Percentiles rank a stretch among this genome's conserved stretches.
phyloP scores from a whole-genome alignment of 2,329 filamentous ascomycete species.

The Neoascochyta sp. region DNA sequence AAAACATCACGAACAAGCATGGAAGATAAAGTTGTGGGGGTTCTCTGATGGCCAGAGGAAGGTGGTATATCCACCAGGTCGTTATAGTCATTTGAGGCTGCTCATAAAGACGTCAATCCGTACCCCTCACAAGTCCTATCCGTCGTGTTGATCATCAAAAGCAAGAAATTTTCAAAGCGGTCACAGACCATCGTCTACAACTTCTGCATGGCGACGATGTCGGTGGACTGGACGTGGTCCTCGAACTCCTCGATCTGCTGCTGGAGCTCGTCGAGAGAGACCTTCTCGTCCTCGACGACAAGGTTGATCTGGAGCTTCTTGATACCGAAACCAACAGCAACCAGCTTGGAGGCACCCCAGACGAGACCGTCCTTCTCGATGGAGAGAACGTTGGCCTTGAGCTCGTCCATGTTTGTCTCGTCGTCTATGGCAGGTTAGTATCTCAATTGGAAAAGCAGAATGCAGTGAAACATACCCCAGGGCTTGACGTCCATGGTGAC shows the following conservation, averaged over 20 bases:
- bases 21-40: conserved; percentile 2
- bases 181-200: conserved; percentile 33
- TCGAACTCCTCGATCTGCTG: conserved; percentile 81
- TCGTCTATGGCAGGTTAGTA: conserved; percentile 58
- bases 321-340: conserved; percentile 93
- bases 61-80: conserved; percentile 22
- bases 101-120: conserved; percentile 35
- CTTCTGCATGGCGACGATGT: conserved; percentile 64
- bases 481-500: conserved; percentile 97
- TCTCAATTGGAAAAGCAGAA: background rate
- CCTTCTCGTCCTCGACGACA: conserved; percentile 94
- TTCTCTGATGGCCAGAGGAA: conserved; percentile 15
- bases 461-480: conserved; percentile 70
- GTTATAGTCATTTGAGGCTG: conserved; percentile 29
- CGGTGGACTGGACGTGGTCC: conserved; percentile 93
- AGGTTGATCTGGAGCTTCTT: conserved; percentile 99
- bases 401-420: conserved; percentile 82
- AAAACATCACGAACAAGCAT: background rate
- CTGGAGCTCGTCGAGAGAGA: conserved; percentile 83
- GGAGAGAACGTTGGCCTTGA: conserved; percentile 75
- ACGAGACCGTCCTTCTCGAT: conserved; percentile 93
- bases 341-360: conserved; percentile 89
- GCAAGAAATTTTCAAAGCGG: too few species aligned
- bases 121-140: conserved; percentile 15
- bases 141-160: conserved; percentile 21